Percentiles rank a stretch among this genome's conserved stretches.
These are phyloP conservation scores for Massospora cicadina DNA, from an alignment of 371 early-diverging fungal genomes.

Conservation along the genomic window DNA sequence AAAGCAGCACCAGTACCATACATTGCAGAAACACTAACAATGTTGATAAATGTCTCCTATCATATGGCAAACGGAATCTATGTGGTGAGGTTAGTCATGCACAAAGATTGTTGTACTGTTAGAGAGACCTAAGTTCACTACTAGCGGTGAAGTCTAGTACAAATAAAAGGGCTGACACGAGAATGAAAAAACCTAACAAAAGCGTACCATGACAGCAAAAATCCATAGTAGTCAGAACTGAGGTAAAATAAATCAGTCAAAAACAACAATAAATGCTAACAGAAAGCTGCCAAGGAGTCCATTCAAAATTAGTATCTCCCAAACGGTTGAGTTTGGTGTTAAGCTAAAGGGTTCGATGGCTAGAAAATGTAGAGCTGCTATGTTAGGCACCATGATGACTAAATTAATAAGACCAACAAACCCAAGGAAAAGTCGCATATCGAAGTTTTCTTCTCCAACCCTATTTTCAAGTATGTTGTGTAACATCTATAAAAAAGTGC, in stretches of 20 bases:
- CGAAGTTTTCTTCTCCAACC: slow-evolving; percentile 49
- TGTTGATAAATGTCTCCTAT: slow-evolving; percentile 5
- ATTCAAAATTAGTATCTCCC: slow-evolving; percentile 43
- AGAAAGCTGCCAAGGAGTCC: slow-evolving; percentile 63
- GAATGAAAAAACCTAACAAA: background rate
- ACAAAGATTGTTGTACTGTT: background rate
- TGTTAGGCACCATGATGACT: slow-evolving; percentile 45
- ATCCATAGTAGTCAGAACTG: slow-evolving; percentile 10
- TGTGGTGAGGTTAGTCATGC: background rate
- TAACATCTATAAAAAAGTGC: slow-evolving; percentile 67
- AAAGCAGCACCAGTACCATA: background rate
- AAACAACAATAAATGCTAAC: slow-evolving; percentile 23
- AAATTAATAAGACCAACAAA: slow-evolving; percentile 61
- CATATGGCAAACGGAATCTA: slow-evolving; percentile 10
- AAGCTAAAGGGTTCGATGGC: slow-evolving; percentile 51
- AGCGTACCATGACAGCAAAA: slow-evolving; percentile 8
- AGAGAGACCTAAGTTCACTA: slow-evolving; percentile 10
- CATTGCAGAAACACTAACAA: background rate
- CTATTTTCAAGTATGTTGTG: slow-evolving; percentile 46
- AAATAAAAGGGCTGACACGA: background rate
- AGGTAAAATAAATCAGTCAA: background rate
- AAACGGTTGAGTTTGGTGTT: slow-evolving; percentile 29
- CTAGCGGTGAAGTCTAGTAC: slow-evolving; percentile 8
- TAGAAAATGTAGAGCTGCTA: slow-evolving; percentile 36
- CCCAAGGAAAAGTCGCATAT: slow-evolving; percentile 65